Evolutionary conservation across 805 yeast species (phyloP).

Genomic region (Hanseniaspora singularis): DNA sequence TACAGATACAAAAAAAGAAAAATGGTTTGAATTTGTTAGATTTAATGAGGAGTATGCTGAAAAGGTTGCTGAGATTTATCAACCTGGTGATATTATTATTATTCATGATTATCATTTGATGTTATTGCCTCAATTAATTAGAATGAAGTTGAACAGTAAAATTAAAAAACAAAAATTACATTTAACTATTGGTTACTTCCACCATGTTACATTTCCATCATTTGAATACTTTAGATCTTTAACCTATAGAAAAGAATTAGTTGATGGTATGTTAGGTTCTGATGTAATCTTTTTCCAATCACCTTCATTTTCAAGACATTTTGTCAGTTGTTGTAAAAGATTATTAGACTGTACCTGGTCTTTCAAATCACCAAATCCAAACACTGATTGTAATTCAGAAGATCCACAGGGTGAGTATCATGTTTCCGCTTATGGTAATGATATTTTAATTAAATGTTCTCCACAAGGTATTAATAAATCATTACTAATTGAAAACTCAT

Average conservation of each 20-base stretch:
- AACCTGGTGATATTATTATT: constrained; percentile 87
- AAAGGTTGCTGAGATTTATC: constrained; percentile 56
- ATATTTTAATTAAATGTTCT: constrained; percentile 57
- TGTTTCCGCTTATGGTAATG: constrained; percentile 62
- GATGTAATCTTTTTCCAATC: constrained; percentile 80
- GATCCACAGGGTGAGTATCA: constrained; percentile 29
- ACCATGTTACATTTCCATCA: constrained; percentile 91
- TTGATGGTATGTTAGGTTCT: constrained; percentile 88
- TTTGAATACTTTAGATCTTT: constrained; percentile 86
- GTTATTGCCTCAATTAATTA: constrained; percentile 67
- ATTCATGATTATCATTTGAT: constrained; percentile 81
- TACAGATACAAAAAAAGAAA: constrained; percentile 49
- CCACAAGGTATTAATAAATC: constrained; percentile 85
- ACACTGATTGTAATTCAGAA: constrained; percentile 31
- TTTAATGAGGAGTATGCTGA: constrained; percentile 86
- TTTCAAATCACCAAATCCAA: constrained; percentile 21
- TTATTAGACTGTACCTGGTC: constrained; percentile 67
- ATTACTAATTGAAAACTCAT: constrained; percentile 49
- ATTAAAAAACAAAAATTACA: constrained; percentile 35
- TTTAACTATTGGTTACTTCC: constrained; percentile 50
- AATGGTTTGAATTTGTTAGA: constrained; percentile 82
- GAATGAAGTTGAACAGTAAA: constrained; percentile 52
- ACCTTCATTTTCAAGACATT: constrained; percentile 77
- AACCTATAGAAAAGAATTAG: constrained; percentile 65
- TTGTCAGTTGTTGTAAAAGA: constrained; percentile 79